Percentiles rank a stretch among this genome's conserved stretches.
Evolutionary conservation across 768 basidiomycete species (phyloP).

Genomic region (Russula foetens): DNA sequence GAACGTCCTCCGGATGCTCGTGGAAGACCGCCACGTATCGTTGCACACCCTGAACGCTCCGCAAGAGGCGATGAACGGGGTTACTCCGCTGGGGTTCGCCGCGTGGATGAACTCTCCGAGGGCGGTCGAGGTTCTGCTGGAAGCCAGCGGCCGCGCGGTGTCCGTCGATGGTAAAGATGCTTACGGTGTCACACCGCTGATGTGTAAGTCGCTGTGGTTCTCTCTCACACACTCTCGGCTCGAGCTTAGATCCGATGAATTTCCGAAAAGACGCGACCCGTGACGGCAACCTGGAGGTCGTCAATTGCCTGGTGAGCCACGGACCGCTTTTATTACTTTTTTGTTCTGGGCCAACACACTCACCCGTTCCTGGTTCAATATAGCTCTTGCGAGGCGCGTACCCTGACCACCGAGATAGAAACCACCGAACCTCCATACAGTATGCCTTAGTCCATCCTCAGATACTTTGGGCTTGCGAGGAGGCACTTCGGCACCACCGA

Average conservation of each 20-base stretch:
- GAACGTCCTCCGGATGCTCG: conserved; percentile 45
- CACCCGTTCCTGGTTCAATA: neutral
- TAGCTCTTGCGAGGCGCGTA: conserved; percentile 64
- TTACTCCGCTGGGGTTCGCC: conserved; percentile 70
- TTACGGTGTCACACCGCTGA: conserved; percentile 70
- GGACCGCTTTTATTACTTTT: neutral
- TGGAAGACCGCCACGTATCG: conserved; percentile 49
- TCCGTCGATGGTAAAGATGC: conserved; percentile 68
- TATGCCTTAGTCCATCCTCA: conserved; percentile 55
- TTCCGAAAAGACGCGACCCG: conserved; percentile 57
- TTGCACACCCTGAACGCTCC: conserved; percentile 66
- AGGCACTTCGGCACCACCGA: conserved; percentile 50
- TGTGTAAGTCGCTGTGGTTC: conserved; percentile 54
- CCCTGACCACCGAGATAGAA: conserved; percentile 64
- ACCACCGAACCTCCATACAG: conserved; percentile 65
- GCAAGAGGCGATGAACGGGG: conserved; percentile 63
- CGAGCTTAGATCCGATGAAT: conserved; percentile 2
- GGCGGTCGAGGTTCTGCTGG: conserved; percentile 55
- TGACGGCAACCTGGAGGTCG: conserved; percentile 63
- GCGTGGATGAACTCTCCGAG: conserved; percentile 65
- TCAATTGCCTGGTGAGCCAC: conserved; percentile 49
- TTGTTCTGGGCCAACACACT: neutral
- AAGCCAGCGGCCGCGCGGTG: conserved; percentile 51
- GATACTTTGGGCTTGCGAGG: conserved; percentile 65
- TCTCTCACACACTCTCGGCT: neutral